Conservation (phyloP, 345 rosid species). For the Citrus glauca region DNA sequence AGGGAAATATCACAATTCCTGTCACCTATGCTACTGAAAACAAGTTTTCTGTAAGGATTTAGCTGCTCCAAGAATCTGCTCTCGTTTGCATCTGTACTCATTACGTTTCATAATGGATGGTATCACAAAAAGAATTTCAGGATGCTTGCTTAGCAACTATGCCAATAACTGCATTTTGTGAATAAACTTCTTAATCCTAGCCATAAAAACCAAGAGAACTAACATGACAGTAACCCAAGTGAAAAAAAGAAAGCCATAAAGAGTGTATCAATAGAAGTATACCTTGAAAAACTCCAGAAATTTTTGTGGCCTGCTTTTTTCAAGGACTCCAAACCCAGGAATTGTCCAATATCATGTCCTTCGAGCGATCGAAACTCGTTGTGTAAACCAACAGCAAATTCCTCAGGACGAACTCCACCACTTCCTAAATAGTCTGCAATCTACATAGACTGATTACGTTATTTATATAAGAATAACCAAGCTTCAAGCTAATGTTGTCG, state of each 20-base stretch:
- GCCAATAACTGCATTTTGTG: neutral
- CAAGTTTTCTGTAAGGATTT: neutral
- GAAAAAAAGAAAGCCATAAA: neutral
- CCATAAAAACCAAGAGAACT: neutral
- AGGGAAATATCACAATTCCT: no score
- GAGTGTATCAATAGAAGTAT: neutral
- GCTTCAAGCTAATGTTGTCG: neutral
- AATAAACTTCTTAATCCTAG: neutral
- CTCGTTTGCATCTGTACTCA: neutral
- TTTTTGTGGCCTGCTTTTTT: conserved; percentile 1
- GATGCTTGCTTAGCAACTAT: neutral
- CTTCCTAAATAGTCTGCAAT: conserved; percentile 62
- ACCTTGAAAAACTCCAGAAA: neutral
- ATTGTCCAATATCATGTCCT: conserved; percentile 82
- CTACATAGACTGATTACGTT: conserved; percentile 29
- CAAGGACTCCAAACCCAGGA: conserved; percentile 41
- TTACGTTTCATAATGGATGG: neutral
- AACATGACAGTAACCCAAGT: neutral
- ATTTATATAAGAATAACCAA: no score
- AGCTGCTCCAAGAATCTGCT: no score
- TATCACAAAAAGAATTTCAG: neutral
- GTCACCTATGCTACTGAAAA: no score
- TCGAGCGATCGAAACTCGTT: conserved; percentile 44
- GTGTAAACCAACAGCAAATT: conserved; percentile 65
- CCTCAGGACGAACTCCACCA: conserved; percentile 44